Evolutionary conservation across 768 basidiomycete genomes (phyloP).

Genomic region (Mycena indigotica): DNA sequence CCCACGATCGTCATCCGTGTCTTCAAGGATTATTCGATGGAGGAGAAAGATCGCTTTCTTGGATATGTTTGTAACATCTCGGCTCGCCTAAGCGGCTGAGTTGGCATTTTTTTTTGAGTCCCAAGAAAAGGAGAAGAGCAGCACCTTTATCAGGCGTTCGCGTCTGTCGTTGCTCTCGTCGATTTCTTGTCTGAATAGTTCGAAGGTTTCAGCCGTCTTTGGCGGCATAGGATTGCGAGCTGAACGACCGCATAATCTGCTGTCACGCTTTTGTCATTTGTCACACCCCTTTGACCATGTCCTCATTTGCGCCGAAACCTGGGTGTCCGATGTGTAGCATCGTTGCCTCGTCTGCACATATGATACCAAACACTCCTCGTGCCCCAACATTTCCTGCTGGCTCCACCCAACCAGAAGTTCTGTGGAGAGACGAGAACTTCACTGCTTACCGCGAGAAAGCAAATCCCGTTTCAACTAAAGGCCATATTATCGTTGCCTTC

Average conservation of each 20-base stretch:
- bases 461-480: constrained; percentile 72
- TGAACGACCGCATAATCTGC: too few relatives aligned
- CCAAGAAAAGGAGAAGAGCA: neutral
- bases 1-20: constrained; percentile 33
- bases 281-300: constrained; percentile 24
- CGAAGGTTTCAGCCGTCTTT: constrained; percentile 44
- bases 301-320: constrained; percentile 61
- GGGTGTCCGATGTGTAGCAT: constrained; percentile 82
- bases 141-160: constrained; percentile 83
- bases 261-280: neutral
- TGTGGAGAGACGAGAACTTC: constrained; percentile 79
- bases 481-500: constrained; percentile 74
- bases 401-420: constrained; percentile 57
- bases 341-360: constrained; percentile 55
- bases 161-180: constrained; percentile 86
- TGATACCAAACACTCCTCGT: constrained; percentile 46
- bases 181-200: constrained; percentile 66
- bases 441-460: constrained; percentile 72
- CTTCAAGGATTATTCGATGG: constrained; percentile 62
- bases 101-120: constrained; percentile 1
- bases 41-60: constrained; percentile 94
- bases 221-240: constrained; percentile 6
- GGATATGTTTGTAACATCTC: constrained; percentile 88
- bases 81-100: constrained; percentile 57
- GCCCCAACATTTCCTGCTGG: constrained; percentile 48